Evolutionary conservation across 805 yeast species (phyloP), one percentile per base, ranked within the genome.

Genomic region (Teunomyces aglyptinius): DNA sequence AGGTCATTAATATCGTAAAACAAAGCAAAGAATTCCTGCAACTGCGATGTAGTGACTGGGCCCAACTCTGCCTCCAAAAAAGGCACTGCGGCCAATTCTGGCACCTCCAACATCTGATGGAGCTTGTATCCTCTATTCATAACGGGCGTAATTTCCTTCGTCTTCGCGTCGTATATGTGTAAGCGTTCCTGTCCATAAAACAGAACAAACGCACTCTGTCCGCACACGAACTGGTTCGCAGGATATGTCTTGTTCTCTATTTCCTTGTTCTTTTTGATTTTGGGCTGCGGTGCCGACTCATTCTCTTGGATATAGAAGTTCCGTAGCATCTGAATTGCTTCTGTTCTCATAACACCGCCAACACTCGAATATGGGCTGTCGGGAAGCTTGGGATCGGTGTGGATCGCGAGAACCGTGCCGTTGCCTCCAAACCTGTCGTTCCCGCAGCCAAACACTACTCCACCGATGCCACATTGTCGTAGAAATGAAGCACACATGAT

Each of bases 341-440:
- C 97, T 47, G 81, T 82, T 44, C 95, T 68, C 54, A 81, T 68
- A 3, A 94, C 70, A 0, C 96, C 97, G 0, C 98, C 97, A 43
- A 77, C 77, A 2, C 86, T 80, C 1, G 58, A 52, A 59, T 86
- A 87, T 46, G 65, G 46, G 43, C 68, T 48, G 48, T 51, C 54
- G 2, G 51, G 50, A 4, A 54, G 44, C 12, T 47, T 38, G 31
- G 60, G 58, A 45, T 57, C 51, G 46, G 52, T 53, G 35, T 61
- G 56, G 1, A 89, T 75, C 8, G 74, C 67, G 24, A 89, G 64
- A 1, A 92, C 94, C 0, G 96, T 84, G 0, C 98, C 98, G 63
- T 91, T 91, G 0, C 99, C 98, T 0, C 99, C 99, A 68, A 94
- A 94, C 39, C 98, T 68, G 51, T 92, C 98, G 62, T 94, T 94